Base-by-base conservation (phyloP, 768 basidiomycete genomes). In the Serendipita sp. region DNA sequence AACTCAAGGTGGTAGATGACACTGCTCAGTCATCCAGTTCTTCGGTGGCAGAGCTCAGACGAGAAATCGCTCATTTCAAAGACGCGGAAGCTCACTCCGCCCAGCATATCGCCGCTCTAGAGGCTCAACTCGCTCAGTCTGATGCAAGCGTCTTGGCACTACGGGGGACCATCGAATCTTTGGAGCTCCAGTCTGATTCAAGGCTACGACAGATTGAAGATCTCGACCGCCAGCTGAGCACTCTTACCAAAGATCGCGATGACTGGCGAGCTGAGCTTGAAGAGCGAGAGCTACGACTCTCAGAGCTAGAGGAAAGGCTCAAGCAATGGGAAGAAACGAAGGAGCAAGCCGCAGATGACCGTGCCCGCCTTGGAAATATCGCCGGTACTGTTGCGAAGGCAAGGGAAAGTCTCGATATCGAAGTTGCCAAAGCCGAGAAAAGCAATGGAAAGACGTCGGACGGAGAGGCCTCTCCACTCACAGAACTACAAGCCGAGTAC, bases 251-350 rank as follows among this genome's bases (percentile, higher is more conserved):
- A 53, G 90, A 92, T 66, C 85, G 86, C 3, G 83, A 91, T 67
- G 85, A 80, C 68, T 95, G 91, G 86, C 79, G 87, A 55, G 77
- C 80, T 13, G 91, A 95, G 70, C 77, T 98, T 6, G 92, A 96
- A 72, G 80, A 83, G 65, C 81, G 92, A 65, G 92, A 97, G 73
- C 77, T 75, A 65, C 83, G 78, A 69, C 81, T 97, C 13, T 80
- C 80, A 60, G 85, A 83, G 63, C 76, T 98, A 29, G 91, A 96
- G 73, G 74, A 78, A 62, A 85, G 85, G 74, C 83, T 95, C 79
- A 74, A 79, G 68, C 86, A 86, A 66, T 90, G 90, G 81, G 83
- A 89, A 71, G 78, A 77, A 68, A 86, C 81, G 75, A 85, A 79
- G 71, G 79, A 81, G 64, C 82, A 83, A 50, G 84, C 84, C 15